phyloP scores from a whole-genome alignment of 108 stramenopile genomes.

The Epipyxis sp. region DNA sequence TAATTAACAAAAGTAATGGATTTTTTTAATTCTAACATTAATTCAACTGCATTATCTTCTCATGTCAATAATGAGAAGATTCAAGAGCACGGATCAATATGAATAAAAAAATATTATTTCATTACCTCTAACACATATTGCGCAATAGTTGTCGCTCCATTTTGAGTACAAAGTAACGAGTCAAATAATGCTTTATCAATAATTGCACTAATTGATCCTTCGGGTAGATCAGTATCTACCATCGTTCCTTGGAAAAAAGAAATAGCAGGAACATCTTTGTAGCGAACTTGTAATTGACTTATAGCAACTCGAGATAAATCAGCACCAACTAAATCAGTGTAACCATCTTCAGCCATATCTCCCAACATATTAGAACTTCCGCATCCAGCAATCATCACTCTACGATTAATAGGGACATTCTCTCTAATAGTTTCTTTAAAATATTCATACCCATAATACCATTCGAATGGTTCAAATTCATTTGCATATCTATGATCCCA shows the following conservation, averaged over 20 bases:
- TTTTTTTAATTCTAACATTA: no score
- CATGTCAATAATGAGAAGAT: no score
- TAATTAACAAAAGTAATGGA: no score
- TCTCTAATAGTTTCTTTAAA: conserved; percentile 15
- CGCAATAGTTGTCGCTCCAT: background rate
- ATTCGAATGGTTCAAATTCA: conserved; percentile 28
- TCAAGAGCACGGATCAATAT: no score
- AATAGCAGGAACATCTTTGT: conserved; percentile 2
- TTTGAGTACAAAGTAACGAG: background rate
- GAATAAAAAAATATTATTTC: no score
- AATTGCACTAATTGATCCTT: background rate
- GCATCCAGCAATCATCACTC: conserved; percentile 23
- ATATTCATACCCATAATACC: conserved; percentile 20
- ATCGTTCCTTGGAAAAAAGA: background rate
- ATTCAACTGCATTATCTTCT: no score
- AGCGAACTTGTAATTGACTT: background rate
- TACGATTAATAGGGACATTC: background rate
- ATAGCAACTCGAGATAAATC: conserved; percentile 23
- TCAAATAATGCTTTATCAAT: background rate
- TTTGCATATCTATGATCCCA: conserved; percentile 23
- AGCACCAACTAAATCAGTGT: background rate
- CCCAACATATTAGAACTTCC: conserved; percentile 21
- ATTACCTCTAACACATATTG: background rate
- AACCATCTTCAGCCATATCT: conserved; percentile 24
- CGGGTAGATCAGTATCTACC: background rate